Base-by-base conservation (phyloP, 345 rosid species). In the Iberis pinnata region DNA sequence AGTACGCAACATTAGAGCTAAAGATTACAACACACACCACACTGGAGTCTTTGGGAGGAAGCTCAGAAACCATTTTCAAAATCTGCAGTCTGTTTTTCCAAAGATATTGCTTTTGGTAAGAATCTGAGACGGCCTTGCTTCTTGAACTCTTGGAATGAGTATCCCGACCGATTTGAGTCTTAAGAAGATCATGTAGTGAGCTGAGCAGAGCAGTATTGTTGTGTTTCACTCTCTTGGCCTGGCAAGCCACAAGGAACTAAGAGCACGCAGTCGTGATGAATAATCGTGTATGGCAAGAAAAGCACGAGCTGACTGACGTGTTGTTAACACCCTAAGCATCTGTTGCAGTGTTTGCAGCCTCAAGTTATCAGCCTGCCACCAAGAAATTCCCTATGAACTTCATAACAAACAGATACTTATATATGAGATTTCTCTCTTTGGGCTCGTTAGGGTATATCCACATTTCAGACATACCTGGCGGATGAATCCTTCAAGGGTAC, bases 171-270 rank as follows among this genome's bases (percentile, higher is more conserved):
- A 27, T 18, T 27, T 45, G 61, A 64, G 63, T 31, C n/a, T n/a
- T n/a, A n/a, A n/a, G n/a, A n/a, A n/a, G n/a, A n/a, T n/a, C n/a
- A n/a, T n/a, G n/a, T n/a, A n/a, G n/a, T n/a, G n/a, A n/a, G n/a
- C n/a, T n/a, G n/a, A n/a, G 36, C 15, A 44, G 33, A 20, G 38
- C 22, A 15, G 10, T 52, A 44, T 27, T 16, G 15, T 41, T 43
- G 55, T 52, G 22, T 53, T 60, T 84, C 80, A 90, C 68, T 90
- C 98, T 74, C 81, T 70, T 25, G 98, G 98, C 40, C 95, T 78
- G 31, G 95, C 98, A 39, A 90, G 88, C 98, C 98, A 92, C 13
- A 92, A 82, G 51, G 97, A 88, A 63, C 98, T 88, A 68, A 92
- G 95, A 59, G 98, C 96, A 6, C 97, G 93, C 39, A 92, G 71